Conservation (phyloP, 495 filamentous ascomycete genomes). For the Lophium mytilinum region DNA sequence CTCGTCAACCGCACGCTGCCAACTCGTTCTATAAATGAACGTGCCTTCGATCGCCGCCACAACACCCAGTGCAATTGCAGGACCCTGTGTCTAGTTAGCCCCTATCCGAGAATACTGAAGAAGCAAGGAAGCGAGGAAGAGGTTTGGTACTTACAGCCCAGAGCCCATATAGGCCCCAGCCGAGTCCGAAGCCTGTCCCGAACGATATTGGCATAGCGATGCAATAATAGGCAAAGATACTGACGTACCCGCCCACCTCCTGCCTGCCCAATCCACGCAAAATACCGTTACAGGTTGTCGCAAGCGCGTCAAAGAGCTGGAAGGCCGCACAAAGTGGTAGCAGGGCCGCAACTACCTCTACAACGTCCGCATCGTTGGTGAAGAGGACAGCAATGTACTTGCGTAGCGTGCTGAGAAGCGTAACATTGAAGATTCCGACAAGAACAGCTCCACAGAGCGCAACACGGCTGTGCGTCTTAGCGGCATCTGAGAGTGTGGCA, state of each 20-base stretch:
- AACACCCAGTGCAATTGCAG: constrained; percentile 31
- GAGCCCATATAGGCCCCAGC: constrained; percentile 66
- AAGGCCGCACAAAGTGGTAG: constrained; percentile 77
- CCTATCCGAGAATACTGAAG: neutral
- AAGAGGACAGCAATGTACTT: constrained; percentile 69
- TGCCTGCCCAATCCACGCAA: constrained; percentile 79
- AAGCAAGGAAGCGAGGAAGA: neutral
- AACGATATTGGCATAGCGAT: constrained; percentile 81
- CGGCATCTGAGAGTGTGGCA: constrained; percentile 30
- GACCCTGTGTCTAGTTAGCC: constrained; percentile 21
- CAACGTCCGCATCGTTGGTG: constrained; percentile 71
- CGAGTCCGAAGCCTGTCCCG: constrained; percentile 60
- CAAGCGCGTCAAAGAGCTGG: constrained; percentile 78
- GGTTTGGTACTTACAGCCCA: constrained; percentile 47
- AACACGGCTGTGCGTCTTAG: constrained; percentile 33
- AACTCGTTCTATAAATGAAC: constrained; percentile 60
- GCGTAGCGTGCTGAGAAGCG: constrained; percentile 54
- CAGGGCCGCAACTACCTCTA: constrained; percentile 59
- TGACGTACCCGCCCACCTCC: constrained; percentile 80
- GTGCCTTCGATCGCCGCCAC: constrained; percentile 58
- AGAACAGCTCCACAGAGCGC: constrained; percentile 53
- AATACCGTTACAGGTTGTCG: constrained; percentile 71
- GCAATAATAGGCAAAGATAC: constrained; percentile 74
- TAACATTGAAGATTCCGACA: constrained; percentile 69
- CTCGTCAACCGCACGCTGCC: constrained; percentile 66